Conservation (phyloP, 2,329 filamentous ascomycete genomes). For the Pseudocercospora vitis region DNA sequence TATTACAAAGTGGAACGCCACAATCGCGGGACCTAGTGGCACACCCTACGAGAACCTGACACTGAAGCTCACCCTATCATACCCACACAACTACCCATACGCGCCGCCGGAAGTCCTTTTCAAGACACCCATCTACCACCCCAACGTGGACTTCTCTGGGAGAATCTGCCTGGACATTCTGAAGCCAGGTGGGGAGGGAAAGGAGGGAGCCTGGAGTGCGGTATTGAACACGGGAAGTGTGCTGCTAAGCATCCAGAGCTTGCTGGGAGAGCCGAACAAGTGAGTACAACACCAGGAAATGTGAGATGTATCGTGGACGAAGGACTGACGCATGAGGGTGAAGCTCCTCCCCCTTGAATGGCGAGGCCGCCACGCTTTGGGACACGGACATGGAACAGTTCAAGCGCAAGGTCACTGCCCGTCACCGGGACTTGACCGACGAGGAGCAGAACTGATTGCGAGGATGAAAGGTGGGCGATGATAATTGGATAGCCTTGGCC, state of each 20-base stretch:
- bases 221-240: constrained; percentile 96
- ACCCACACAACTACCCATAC: constrained; percentile 92
- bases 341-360: constrained; percentile 91
- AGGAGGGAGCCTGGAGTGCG: constrained; percentile 88
- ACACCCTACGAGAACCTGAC: constrained; percentile 87
- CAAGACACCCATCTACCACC: constrained; percentile 98
- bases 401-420: constrained; percentile 69
- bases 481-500: background rate
- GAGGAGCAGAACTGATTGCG: constrained; percentile 42
- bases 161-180: constrained; percentile 97
- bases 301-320: too few relatives aligned
- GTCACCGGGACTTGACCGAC: constrained; percentile 58
- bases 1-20: constrained; percentile 88
- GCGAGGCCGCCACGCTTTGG: constrained; percentile 94
- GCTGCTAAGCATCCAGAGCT: constrained; percentile 86
- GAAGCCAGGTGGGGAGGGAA: constrained; percentile 54
- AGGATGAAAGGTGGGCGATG: background rate
- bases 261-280: constrained; percentile 98
- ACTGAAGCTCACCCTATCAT: constrained; percentile 89
- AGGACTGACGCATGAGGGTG: too few relatives aligned
- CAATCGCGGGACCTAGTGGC: constrained; percentile 84
- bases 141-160: constrained; percentile 96
- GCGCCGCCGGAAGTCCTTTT: constrained; percentile 87
- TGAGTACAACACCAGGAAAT: constrained; percentile 61
- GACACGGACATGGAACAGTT: constrained; percentile 84